Percentiles rank a stretch among this genome's conserved stretches.
These are phyloP conservation scores for Fusarium poae DNA, from an alignment of 2,329 filamentous ascomycete genomes.

Conservation along the genomic window DNA sequence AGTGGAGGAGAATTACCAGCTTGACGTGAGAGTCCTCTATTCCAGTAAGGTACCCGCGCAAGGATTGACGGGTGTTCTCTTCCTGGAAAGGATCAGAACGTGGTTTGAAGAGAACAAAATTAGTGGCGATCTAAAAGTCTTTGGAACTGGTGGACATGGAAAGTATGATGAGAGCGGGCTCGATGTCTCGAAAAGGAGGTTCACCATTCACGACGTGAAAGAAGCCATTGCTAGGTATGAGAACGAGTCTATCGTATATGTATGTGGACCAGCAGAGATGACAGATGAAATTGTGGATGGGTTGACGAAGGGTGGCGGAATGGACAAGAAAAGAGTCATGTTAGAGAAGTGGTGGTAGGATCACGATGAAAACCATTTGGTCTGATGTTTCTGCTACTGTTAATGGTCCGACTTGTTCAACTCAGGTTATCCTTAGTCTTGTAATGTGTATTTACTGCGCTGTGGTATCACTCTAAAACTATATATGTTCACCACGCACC, in stretches of 20 bases:
- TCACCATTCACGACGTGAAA: conserved; percentile 59
- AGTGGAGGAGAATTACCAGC: conserved; percentile 50
- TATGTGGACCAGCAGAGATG: conserved; percentile 77
- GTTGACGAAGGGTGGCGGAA: conserved; percentile 54
- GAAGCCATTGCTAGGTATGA: conserved; percentile 54
- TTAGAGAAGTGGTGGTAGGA: conserved; percentile 74
- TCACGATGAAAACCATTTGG: neutral
- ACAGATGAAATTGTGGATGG: conserved; percentile 73
- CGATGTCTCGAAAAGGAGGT: conserved; percentile 55
- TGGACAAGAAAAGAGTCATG: conserved; percentile 63
- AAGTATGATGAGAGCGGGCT: conserved; percentile 11
- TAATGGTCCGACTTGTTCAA: neutral
- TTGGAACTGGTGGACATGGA: conserved; percentile 57
- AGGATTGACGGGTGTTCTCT: conserved; percentile 59
- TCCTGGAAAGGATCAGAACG: conserved; percentile 61
- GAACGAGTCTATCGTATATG: conserved; percentile 66
- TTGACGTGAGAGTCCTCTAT: conserved; percentile 73
- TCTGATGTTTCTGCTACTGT: neutral
- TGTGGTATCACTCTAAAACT: conserved; percentile 49
- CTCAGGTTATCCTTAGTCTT: conserved; percentile 6
- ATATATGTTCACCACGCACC: conserved; percentile 38
- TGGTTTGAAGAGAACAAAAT: conserved; percentile 57
- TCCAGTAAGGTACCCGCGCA: conserved; percentile 59
- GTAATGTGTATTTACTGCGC: conserved; percentile 37
- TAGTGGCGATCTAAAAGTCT: conserved; percentile 57